A percentile compares a stretch with the other conserved stretches of the same genome.
These are phyloP conservation scores for Pezicula carpinea DNA, from an alignment of 2,329 filamentous ascomycete species.

Conservation along the genomic window DNA sequence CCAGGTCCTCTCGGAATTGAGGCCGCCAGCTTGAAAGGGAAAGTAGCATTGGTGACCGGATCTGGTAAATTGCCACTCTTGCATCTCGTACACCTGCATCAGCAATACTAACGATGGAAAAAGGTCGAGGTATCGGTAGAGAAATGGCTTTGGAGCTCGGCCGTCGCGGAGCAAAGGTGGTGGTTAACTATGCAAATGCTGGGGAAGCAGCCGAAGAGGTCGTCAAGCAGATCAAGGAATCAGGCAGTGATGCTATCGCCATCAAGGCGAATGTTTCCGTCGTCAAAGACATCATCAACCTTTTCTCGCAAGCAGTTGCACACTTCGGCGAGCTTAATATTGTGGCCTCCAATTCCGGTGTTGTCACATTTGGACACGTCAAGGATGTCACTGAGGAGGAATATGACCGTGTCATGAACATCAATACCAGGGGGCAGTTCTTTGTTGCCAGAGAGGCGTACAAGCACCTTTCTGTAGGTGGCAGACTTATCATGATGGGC, in stretches of 20 bases:
- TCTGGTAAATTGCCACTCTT: conserved; percentile 16
- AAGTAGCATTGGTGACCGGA: conserved; percentile 30
- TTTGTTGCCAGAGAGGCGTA: conserved; percentile 68
- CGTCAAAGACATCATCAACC: conserved; percentile 31
- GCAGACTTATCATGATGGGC: conserved; percentile 69
- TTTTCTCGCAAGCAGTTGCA: conserved; percentile 23
- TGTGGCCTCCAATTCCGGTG: conserved; percentile 32
- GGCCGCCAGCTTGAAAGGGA: conserved; percentile 22
- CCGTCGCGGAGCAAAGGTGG: conserved; percentile 59
- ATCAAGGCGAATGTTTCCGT: conserved; percentile 55
- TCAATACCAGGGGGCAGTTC: conserved; percentile 67
- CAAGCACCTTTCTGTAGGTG: conserved; percentile 63
- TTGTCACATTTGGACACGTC: conserved; percentile 64
- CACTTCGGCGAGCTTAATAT: conserved; percentile 28
- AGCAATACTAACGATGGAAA: not conserved
- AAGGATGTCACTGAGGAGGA: conserved; percentile 67
- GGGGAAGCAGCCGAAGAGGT: conserved; percentile 59
- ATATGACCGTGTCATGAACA: conserved; percentile 65
- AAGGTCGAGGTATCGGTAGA: conserved; percentile 60
- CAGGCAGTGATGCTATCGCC: conserved; percentile 48
- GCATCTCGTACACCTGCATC: not conserved
- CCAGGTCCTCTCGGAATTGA: conserved; percentile 18
- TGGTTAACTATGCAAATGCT: conserved; percentile 65
- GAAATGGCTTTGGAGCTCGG: conserved; percentile 64
- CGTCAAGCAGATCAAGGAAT: conserved; percentile 52